Evolutionary conservation across 139 green algal species (phyloP).

Genomic region (Chlorella sp.): DNA sequence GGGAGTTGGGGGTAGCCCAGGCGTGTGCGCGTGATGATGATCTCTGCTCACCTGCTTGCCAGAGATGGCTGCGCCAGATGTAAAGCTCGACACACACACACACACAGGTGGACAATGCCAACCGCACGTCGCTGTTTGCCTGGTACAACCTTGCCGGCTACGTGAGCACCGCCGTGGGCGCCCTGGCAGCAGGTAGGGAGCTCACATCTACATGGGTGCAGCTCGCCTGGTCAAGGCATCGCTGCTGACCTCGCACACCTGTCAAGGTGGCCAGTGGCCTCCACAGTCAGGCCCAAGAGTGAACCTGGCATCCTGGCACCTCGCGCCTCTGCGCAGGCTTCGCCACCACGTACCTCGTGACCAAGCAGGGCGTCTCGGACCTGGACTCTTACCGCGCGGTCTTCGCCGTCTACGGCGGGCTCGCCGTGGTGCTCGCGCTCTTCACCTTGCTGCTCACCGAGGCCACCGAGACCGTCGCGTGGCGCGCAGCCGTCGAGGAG

Average conservation of each 20-base stretch:
- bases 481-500: not conserved
- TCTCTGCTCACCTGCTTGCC: no score
- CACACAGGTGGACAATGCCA: not conserved
- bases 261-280: no score
- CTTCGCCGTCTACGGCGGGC: not conserved
- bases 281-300: no score
- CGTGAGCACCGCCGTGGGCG: not conserved
- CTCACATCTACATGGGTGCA: no score
- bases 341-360: not conserved
- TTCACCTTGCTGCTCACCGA: not conserved
- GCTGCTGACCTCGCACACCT: no score
- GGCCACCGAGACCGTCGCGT: not conserved
- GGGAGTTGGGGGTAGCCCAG: no score
- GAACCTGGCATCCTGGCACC: no score
- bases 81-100: no score
- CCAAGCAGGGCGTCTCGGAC: not conserved
- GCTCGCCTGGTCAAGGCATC: no score
- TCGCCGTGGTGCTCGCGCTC: not conserved
- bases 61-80: no score
- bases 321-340: no score
- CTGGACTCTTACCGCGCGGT: not conserved
- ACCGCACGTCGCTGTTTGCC: conserved; percentile 2
- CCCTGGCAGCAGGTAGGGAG: conserved; percentile 1
- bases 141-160: conserved; percentile 9
- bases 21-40: no score